A percentile compares a stretch with the other conserved stretches of the same genome.
Evolutionary conservation across 768 basidiomycete genomes (phyloP).

Genomic region (Termitomyces sp.): DNA sequence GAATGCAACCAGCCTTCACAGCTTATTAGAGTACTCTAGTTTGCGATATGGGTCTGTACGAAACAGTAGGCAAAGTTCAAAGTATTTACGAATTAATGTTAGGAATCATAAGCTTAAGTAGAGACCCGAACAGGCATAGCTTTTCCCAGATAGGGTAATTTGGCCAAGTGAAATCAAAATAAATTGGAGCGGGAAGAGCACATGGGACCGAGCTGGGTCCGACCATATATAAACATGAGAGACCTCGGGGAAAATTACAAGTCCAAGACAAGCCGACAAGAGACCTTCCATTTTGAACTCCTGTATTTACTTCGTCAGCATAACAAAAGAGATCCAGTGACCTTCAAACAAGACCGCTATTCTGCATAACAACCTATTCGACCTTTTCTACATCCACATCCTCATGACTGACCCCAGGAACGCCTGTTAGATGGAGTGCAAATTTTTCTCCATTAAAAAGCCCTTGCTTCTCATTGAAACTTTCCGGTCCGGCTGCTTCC

Average conservation of each 20-base stretch:
- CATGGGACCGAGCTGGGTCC: neutral
- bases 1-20: too few relatives aligned
- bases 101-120: too few relatives aligned
- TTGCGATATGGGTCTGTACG: too few relatives aligned
- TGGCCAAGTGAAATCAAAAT: too few relatives aligned
- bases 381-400: constrained; percentile 4
- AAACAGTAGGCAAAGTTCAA: too few relatives aligned
- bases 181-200: too few relatives aligned
- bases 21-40: too few relatives aligned
- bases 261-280: neutral
- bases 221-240: neutral
- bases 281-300: neutral
- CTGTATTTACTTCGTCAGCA: neutral
- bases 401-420: neutral
- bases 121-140: too few relatives aligned
- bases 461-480: constrained; percentile 40
- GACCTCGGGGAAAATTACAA: neutral
- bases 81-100: too few relatives aligned
- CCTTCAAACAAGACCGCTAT: neutral
- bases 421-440: constrained; percentile 18
- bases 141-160: too few relatives aligned
- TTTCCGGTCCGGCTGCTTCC: constrained; percentile 17
- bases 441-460: constrained; percentile 31
- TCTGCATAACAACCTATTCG: neutral
- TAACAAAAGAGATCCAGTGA: neutral